These are phyloP conservation scores for Tolypocladium inflatum DNA, from an alignment of 2,329 filamentous ascomycete genomes.

Conservation along the genomic window DNA sequence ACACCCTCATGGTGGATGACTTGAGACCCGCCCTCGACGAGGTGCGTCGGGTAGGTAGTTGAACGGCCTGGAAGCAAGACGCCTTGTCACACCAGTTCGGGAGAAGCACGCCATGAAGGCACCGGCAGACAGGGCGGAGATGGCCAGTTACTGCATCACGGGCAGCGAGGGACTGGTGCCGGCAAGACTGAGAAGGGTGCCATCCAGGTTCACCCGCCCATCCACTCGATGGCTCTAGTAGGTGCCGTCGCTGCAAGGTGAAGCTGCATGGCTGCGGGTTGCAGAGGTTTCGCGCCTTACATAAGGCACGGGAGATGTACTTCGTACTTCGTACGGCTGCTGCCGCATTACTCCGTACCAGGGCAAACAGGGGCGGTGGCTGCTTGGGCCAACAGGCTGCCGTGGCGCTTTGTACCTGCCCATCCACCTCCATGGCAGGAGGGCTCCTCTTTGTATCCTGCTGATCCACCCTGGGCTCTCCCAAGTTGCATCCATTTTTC, in stretches of 20 bases:
- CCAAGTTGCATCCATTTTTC: constrained; percentile 6
- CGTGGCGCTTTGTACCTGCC: neutral
- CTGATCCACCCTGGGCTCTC: constrained; percentile 17
- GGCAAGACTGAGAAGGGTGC: neutral
- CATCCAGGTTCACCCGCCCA: neutral
- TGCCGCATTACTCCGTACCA: no score
- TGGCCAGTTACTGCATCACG: neutral
- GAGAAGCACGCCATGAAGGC: neutral
- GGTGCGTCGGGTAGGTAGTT: neutral
- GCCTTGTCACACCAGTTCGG: neutral
- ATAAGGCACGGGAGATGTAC: no score
- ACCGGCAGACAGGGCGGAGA: neutral
- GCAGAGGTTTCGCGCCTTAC: neutral
- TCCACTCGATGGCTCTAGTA: neutral
- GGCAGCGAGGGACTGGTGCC: neutral
- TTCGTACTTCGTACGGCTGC: no score
- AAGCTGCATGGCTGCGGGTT: neutral
- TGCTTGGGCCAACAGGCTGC: neutral
- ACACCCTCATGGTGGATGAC: neutral
- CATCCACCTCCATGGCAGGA: neutral
- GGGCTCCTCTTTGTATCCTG: constrained; percentile 2
- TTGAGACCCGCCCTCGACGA: neutral
- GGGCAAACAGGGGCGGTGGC: neutral
- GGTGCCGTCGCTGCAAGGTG: neutral
- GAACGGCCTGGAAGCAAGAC: neutral